These are phyloP conservation scores for Vitis riparia DNA, from an alignment of 164 flowering plant species.

Conservation along the genomic window DNA sequence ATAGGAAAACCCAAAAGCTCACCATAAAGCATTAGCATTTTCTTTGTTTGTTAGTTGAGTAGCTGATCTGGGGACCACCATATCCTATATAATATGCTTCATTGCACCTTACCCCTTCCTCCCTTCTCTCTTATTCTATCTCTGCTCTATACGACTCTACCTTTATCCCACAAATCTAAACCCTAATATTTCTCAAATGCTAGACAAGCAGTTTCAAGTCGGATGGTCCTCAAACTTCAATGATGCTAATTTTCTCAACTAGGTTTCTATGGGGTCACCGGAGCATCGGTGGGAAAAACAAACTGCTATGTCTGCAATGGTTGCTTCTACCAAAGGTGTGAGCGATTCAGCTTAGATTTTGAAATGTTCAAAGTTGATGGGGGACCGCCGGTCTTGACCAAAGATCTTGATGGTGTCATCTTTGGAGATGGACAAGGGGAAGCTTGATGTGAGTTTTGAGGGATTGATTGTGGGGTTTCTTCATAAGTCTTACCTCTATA, in stretches of 20 bases:
- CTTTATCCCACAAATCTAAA: neutral
- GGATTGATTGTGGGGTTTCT: slow-evolving; percentile 11
- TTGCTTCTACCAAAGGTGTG: too few species aligned
- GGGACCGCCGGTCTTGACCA: neutral
- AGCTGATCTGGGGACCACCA: slow-evolving; percentile 1
- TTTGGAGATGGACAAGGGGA: slow-evolving; percentile 5
- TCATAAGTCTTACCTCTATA: slow-evolving; percentile 18
- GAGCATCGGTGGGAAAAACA: too few species aligned
- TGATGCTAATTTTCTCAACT: neutral
- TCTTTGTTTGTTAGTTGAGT: too few species aligned
- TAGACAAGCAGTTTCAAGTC: slow-evolving; percentile 7
- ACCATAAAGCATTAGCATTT: too few species aligned
- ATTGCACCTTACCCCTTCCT: neutral
- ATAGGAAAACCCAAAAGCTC: too few species aligned
- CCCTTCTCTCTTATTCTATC: neutral
- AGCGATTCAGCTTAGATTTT: neutral
- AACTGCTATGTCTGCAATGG: too few species aligned
- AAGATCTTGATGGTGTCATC: slow-evolving; percentile 14
- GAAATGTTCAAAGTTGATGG: neutral
- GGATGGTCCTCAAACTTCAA: slow-evolving; percentile 5
- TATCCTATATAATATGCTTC: slow-evolving; percentile 2
- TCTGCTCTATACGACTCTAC: neutral
- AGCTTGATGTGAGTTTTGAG: neutral
- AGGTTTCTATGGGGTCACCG: neutral
- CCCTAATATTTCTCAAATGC: neutral